These are phyloP conservation scores for Venturia pyrina DNA, from an alignment of 2,329 filamentous ascomycete genomes.

Conservation along the genomic window DNA sequence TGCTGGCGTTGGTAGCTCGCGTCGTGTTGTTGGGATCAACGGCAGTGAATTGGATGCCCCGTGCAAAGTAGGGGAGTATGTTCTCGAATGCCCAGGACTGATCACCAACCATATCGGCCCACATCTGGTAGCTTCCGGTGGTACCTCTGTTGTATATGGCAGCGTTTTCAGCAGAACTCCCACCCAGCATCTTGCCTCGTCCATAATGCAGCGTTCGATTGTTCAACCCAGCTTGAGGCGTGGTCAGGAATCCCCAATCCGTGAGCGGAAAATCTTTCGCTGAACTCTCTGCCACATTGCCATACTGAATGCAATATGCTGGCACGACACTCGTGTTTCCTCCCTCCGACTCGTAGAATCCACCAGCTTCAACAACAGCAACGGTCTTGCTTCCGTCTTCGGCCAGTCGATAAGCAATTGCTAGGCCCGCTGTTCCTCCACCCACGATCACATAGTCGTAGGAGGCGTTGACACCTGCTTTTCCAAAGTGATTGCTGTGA, in stretches of 20 bases:
- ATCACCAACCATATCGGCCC: constrained; percentile 24
- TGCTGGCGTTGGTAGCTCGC: constrained; percentile 17
- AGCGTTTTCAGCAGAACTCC: constrained; percentile 10
- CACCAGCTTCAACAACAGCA: constrained; percentile 9
- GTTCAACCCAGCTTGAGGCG: constrained; percentile 17
- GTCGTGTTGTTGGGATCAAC: constrained; percentile 19
- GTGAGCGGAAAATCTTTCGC: constrained; percentile 12
- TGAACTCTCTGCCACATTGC: background rate
- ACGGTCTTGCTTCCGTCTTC: constrained; percentile 14
- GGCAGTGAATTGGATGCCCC: constrained; percentile 19
- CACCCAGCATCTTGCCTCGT: constrained; percentile 21
- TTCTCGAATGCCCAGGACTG: constrained; percentile 22
- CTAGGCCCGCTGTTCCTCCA: constrained; percentile 12
- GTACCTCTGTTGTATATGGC: constrained; percentile 10
- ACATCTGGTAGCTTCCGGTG: constrained; percentile 13
- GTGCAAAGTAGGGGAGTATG: constrained; percentile 23
- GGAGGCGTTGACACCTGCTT: background rate
- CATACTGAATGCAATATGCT: background rate
- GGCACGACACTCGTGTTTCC: constrained; percentile 4
- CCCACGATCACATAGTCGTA: constrained; percentile 14
- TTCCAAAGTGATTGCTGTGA: constrained; percentile 2
- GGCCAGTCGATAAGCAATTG: constrained; percentile 9
- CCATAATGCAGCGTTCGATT: constrained; percentile 18
- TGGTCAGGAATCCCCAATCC: constrained; percentile 22
- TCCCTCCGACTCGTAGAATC: background rate